Conservation (phyloP, 192 early-diverging fungal genomes). For the Diversispora epigaea region DNA sequence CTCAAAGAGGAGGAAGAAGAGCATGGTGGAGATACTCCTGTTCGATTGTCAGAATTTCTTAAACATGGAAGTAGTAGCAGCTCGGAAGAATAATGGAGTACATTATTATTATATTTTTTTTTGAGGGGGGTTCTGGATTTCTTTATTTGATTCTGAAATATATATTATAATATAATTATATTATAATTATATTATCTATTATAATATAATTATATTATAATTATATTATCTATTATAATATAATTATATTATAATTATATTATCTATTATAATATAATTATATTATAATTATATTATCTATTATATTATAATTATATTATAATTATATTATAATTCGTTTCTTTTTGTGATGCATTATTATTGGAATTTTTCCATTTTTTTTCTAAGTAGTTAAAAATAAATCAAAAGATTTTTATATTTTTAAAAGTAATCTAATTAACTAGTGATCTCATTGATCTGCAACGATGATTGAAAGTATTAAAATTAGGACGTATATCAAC, state of each 20-base stretch:
- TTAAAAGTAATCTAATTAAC: not conserved
- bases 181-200: too few relatives aligned
- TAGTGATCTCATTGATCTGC: conserved; percentile 35
- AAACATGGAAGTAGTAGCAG: conserved; percentile 15
- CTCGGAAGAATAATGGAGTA: conserved; percentile 20
- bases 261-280: too few relatives aligned
- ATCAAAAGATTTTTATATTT: not conserved
- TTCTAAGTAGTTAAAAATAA: not conserved
- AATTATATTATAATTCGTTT: too few relatives aligned
- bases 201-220: too few relatives aligned
- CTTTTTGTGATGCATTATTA: too few relatives aligned
- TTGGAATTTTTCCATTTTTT: too few relatives aligned
- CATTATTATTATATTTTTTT: conserved; percentile 24
- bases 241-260: too few relatives aligned
- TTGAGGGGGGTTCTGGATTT: not conserved
- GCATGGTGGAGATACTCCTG: conserved; percentile 19
- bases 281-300: too few relatives aligned
- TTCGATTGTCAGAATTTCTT: conserved; percentile 18
- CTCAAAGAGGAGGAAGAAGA: not conserved
- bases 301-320: too few relatives aligned
- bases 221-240: too few relatives aligned
- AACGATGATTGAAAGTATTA: conserved; percentile 58
- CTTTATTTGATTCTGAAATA: not conserved
- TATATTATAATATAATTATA: too few relatives aligned
- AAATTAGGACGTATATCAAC: conserved; percentile 61